Evolutionary conservation across 2,329 filamentous ascomycete species (phyloP).

Genomic region (Ophiostoma sp.): DNA sequence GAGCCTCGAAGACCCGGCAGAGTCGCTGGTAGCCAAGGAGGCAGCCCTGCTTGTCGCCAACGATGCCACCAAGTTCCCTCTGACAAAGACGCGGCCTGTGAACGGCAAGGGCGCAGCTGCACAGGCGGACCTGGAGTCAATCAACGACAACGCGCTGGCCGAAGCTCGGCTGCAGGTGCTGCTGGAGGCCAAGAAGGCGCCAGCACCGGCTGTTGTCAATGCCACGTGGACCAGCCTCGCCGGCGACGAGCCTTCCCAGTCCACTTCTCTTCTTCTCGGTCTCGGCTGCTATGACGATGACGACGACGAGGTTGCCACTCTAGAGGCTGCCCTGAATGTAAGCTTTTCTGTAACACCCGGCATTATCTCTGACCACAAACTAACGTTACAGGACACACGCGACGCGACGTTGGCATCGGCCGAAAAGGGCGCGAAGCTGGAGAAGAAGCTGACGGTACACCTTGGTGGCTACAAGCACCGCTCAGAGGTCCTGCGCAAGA

Average conservation of each 20-base stretch:
- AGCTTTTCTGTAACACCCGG: too few species aligned
- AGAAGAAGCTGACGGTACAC: constrained; percentile 86
- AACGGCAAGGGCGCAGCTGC: constrained; percentile 41
- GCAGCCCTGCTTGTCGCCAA: constrained; percentile 73
- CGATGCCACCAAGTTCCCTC: constrained; percentile 69
- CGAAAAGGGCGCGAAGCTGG: constrained; percentile 75
- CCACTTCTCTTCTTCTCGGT: constrained; percentile 58
- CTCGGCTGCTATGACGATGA: constrained; percentile 74
- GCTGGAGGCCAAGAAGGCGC: constrained; percentile 56
- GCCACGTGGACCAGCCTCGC: not conserved
- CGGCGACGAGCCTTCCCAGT: constrained; percentile 32
- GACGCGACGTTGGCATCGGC: constrained; percentile 67
- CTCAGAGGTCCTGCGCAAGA: constrained; percentile 70
- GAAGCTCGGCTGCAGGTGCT: constrained; percentile 72
- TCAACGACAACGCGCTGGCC: constrained; percentile 67
- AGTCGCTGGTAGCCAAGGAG: constrained; percentile 68
- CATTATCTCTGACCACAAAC: too few species aligned
- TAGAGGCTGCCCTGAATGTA: not conserved
- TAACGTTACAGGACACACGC: constrained; percentile 55
- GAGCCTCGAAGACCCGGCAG: constrained; percentile 56
- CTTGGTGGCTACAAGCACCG: constrained; percentile 88
- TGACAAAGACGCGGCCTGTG: constrained; percentile 58
- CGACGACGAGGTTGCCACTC: constrained; percentile 47
- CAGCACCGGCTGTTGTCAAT: constrained; percentile 25
- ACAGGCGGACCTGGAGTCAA: constrained; percentile 51